Evolutionary conservation across 169 alveolate species (phyloP), one percentile per base, ranked within the genome.

Genomic region (Plasmodium yoelii): DNA sequence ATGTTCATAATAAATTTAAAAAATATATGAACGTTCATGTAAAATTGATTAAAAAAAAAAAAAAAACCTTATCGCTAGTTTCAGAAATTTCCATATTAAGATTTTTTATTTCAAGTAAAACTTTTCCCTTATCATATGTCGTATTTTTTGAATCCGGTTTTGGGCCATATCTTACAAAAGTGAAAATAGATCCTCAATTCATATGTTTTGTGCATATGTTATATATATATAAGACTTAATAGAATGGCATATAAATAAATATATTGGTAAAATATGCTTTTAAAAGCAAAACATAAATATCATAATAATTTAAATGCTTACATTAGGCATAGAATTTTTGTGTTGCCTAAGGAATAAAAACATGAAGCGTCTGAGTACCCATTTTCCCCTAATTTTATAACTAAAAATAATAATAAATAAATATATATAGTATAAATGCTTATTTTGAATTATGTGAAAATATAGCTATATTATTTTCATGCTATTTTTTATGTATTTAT

Each of bases 121-220:
- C 88, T 56, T 75, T 75, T 47, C 88, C 88, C 67, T 75, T 75
- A 57, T 64, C 57, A 56, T 75, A 75, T 28, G 88, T 75, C 51
- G 88, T 75, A 64, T 75, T 63, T 42, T 75, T 75, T 18, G 88
- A 75, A 42, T 75, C 88, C 12, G 88, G 88, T 26, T 75, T 75
- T 24, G 88, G 88, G n/a, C 88, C 88, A 63, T 75, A 75, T 75
- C 88, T 75, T 63, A 42, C 3, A 75, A 75, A 63, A 22, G 71
- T 24, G 49, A 73, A 73, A 34, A 61, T 47, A 55, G 13, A 34
- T 34, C 7, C 7, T 0, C 7, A 34, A 34, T 34, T 34, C 4
- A 34, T 34, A 4, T 5, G 42, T 34, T 34, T 34, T 34, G 42
- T 34, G 0, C 42, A 34, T 34, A 34, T 34, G 42, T 1, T 51